A percentile compares a stretch with the other conserved stretches of the same genome.
These are phyloP conservation scores for Meripilus lineatus DNA, from an alignment of 1,284 basidiomycete species.

Conservation along the genomic window DNA sequence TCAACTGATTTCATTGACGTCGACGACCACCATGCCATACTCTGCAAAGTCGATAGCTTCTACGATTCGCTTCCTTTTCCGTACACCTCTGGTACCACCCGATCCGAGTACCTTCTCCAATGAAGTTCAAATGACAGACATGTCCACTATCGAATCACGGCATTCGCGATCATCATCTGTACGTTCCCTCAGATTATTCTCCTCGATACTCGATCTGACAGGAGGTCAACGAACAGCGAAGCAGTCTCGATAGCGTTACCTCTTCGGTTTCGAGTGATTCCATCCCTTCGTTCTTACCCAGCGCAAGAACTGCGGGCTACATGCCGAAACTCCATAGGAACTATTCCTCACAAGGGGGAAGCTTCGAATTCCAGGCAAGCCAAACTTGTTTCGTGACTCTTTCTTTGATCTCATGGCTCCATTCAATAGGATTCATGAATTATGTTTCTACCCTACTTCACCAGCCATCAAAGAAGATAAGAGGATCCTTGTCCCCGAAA, in stretches of 20 bases:
- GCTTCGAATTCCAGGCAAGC: too few species aligned
- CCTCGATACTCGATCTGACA: background rate
- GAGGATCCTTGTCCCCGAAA: too few species aligned
- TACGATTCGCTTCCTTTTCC: conserved; percentile 19
- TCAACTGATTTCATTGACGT: too few species aligned
- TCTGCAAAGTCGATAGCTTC: conserved; percentile 3
- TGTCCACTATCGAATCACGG: background rate
- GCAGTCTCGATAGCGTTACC: conserved; percentile 1
- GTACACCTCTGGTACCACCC: conserved; percentile 22
- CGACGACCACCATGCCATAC: conserved; percentile 7
- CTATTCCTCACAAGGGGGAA: too few species aligned
- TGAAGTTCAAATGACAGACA: conserved; percentile 12
- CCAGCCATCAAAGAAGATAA: too few species aligned
- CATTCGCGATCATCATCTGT: conserved; percentile 4
- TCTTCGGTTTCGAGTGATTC: background rate
- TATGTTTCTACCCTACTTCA: too few species aligned
- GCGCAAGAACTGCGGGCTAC: background rate
- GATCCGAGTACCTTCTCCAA: conserved; percentile 9
- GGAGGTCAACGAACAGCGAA: too few species aligned
- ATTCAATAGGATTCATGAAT: too few species aligned
- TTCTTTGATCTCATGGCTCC: too few species aligned
- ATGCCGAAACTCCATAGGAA: background rate
- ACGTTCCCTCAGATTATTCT: background rate
- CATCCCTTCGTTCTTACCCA: conserved; percentile 3
- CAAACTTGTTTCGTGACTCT: too few species aligned